Base-by-base conservation (phyloP, 805 yeast species). In the Isabelozyma pseudorhagii region DNA sequence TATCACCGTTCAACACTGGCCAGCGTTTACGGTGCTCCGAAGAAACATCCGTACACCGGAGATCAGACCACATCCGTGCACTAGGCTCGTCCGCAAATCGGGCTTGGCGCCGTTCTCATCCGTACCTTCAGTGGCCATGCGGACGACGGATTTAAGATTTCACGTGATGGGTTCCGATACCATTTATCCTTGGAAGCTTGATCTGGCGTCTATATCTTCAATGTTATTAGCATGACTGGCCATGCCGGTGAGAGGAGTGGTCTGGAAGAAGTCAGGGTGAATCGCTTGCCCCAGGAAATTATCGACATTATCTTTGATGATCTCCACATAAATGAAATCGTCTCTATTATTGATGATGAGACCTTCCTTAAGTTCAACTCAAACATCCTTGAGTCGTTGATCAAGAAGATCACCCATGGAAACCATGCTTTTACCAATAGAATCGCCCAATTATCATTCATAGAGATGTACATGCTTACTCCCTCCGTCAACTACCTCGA, bases 381-480 rank as follows among this genome's bases (percentile, higher is more conserved):
- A 8, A 11, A 18, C 18, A 40, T 40, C n/a, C n/a, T 15, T 9
- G n/a, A 15, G 18, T 14, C 28, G 3, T 13, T 40, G 9, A 17
- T 17, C 14, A 21, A 40, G 17, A 14, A 11, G 28, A 17, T 42
- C 14, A 3, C 10, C 5, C 14, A 10, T 28, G 21, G 14, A n/a
- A 42, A 42, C 38, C 4, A 21, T 8, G 14, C 27, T 11, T 50
- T 45, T 18, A 55, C 49, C 9, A 60, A 60, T 31, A 46, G 63
- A 46, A 15, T 54, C 8, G 29, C 36, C 7, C 51, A 54, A 18
- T 43, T 42, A 11, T 55, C 61, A 17, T 51, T 46, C 40, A 40
- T 55, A 39, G 57, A 50, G 5, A 58, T 56, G 58, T 60, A 60
- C 42, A 40, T 54, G 1, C 47, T 54, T 15, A 54, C 59, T 7